These are phyloP conservation scores for Clonostachys chloroleuca DNA, from an alignment of 2,329 filamentous ascomycete genomes.

Conservation along the genomic window DNA sequence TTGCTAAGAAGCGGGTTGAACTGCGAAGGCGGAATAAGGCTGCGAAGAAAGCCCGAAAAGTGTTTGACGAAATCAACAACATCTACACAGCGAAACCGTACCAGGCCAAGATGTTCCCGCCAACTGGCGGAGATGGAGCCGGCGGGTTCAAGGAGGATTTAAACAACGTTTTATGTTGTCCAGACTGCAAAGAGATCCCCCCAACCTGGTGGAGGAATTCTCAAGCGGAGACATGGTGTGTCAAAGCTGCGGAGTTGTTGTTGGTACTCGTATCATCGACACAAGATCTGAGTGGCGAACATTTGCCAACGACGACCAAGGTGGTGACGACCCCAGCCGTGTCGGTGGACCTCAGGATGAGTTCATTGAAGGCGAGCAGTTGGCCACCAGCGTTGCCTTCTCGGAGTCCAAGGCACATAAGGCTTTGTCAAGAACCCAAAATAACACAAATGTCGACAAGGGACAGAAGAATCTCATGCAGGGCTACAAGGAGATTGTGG, in stretches of 20 bases:
- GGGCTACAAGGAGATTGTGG: slow-evolving; percentile 86
- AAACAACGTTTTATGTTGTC: slow-evolving; percentile 80
- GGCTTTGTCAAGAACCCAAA: slow-evolving; percentile 80
- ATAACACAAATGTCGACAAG: slow-evolving; percentile 81
- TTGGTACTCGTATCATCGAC: slow-evolving; percentile 89
- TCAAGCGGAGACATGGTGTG: slow-evolving; percentile 92
- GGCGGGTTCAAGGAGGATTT: slow-evolving; percentile 73
- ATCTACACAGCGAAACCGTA: slow-evolving; percentile 37
- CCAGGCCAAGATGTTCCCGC: slow-evolving; percentile 39
- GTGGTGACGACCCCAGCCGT: slow-evolving; percentile 94
- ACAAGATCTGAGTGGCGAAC: slow-evolving; percentile 98
- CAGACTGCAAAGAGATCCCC: slow-evolving; percentile 88
- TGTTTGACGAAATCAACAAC: slow-evolving; percentile 33
- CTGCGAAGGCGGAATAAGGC: slow-evolving; percentile 24
- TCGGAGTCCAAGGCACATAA: slow-evolving; percentile 67
- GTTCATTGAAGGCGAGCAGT: slow-evolving; percentile 83
- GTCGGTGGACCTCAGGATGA: slow-evolving; percentile 92
- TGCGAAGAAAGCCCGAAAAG: slow-evolving; percentile 25
- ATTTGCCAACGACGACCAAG: slow-evolving; percentile 96
- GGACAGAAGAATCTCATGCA: slow-evolving; percentile 74
- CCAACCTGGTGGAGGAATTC: slow-evolving; percentile 89
- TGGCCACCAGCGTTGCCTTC: slow-evolving; percentile 84
- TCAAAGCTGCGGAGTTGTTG: slow-evolving; percentile 83
- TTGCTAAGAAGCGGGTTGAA: slow-evolving; percentile 24
- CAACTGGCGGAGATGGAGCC: slow-evolving; percentile 22